phyloP scores from a whole-genome alignment of 177 flowering plant genomes.

The Telopea speciosissima region DNA sequence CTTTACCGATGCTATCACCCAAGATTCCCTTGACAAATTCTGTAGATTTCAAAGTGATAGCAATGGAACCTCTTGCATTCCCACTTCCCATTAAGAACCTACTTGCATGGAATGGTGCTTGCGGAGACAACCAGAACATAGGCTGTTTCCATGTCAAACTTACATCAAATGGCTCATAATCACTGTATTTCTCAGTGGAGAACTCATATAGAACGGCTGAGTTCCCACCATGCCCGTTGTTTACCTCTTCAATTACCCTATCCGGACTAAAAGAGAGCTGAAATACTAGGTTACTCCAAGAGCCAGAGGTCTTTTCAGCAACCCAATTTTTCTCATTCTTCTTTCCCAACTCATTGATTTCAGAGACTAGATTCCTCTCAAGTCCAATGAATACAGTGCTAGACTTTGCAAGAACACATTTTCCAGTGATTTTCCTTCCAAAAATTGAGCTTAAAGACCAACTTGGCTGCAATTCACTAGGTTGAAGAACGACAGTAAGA shows the following conservation, averaged over 20 bases:
- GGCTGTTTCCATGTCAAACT: slow-evolving; percentile 77
- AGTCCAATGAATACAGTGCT: slow-evolving; percentile 69
- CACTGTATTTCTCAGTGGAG: slow-evolving; percentile 38
- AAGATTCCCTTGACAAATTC: slow-evolving; percentile 15
- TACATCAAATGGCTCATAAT: slow-evolving; percentile 49
- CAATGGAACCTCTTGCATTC: slow-evolving; percentile 93
- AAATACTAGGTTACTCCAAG: slow-evolving; percentile 35
- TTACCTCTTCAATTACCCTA: slow-evolving; percentile 41
- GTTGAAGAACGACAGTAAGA: slow-evolving; percentile 85
- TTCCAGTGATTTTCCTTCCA: slow-evolving; percentile 54
- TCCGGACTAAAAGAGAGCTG: slow-evolving; percentile 55
- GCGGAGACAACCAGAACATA: slow-evolving; percentile 59
- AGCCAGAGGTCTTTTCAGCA: slow-evolving; percentile 20
- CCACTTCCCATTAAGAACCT: slow-evolving; percentile 97
- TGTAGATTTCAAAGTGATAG: slow-evolving; percentile 59
- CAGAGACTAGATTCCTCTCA: slow-evolving; percentile 45
- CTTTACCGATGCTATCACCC: slow-evolving; percentile 20
- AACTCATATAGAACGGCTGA: slow-evolving; percentile 50
- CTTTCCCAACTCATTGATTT: slow-evolving; percentile 26
- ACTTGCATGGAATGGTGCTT: slow-evolving; percentile 68
- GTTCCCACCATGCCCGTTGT: slow-evolving; percentile 20
- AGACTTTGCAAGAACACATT: slow-evolving; percentile 71
- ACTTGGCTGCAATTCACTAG: slow-evolving; percentile 53
- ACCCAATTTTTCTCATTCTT: slow-evolving; percentile 15
- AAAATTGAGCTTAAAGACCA: slow-evolving; percentile 86